Base-by-base conservation (phyloP, 148 eudicot species). In the Limonium bicolor region DNA sequence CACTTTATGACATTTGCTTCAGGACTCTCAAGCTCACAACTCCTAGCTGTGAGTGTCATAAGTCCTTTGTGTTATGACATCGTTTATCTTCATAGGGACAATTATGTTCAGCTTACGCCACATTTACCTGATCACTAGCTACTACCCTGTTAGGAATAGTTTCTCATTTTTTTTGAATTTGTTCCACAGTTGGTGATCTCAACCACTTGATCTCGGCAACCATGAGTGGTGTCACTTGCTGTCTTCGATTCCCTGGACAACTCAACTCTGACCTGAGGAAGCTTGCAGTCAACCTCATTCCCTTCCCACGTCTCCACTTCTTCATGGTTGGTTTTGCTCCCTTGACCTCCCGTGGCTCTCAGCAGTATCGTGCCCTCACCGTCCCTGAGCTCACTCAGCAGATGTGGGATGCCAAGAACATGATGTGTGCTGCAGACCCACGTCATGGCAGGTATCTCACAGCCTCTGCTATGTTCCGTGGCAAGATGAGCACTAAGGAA, bases 391-490 rank as follows among this genome's bases (percentile, higher is more conserved):
- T 83, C 25, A 78, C 87, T 2, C 87, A 78, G 41, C 94, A 83
- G 36, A 83, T 83, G 94, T 82, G 94, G 94, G 86, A 82, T 18
- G 55, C 94, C 23, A 81, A 76, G 66, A 81, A 81, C 76, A 81
- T 81, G 93, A 81, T 81, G 92, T 81, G 92, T 5, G 92, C 92
- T 4, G 92, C 92, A 4, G 92, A 81, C 40, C 92, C 92, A 0
- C 73, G 85, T 10, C 92, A 77, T 6, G 93, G 93, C 1, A 73
- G 93, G 7, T 82, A 82, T 64, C 66, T 82, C 7, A 81, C 92
- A 11, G 92, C 92, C 46, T 81, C 92, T 0, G 92, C 92, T 52
- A 68, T 81, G 77, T 77, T 77, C 63, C 36, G 92, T 2, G 92
- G 90, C 0, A 81, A 81, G 46, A 81, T 81, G 92, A 80, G 90